Conservation (phyloP, 768 basidiomycete species). For the Suillus cothurnatus region DNA sequence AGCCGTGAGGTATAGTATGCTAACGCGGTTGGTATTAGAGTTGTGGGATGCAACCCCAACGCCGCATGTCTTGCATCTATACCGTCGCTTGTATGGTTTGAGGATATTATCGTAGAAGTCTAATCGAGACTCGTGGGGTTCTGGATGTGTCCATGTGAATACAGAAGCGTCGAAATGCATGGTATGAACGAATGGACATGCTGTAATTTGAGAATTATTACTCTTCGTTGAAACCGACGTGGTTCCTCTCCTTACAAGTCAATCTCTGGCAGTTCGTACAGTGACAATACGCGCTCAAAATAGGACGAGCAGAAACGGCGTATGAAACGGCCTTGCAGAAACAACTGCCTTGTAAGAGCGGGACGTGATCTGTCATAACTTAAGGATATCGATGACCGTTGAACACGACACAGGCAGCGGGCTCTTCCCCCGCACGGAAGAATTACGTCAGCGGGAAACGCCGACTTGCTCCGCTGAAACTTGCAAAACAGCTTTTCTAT, state of each 20-base stretch:
- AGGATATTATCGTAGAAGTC: constrained; percentile 49
- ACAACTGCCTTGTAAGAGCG: constrained; percentile 51
- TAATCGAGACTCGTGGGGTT: constrained; percentile 36
- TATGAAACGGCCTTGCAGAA: constrained; percentile 59
- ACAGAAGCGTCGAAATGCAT: constrained; percentile 52
- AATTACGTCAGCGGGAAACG: constrained; percentile 33
- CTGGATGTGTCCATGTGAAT: constrained; percentile 57
- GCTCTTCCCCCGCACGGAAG: background rate
- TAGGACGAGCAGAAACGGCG: constrained; percentile 46
- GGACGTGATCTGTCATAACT: background rate
- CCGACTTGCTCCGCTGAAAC: constrained; percentile 31
- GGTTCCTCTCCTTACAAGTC: constrained; percentile 41
- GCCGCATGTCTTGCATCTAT: constrained; percentile 66
- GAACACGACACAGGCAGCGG: too few species aligned
- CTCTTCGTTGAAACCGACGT: constrained; percentile 6
- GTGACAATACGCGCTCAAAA: constrained; percentile 66
- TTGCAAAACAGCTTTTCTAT: constrained; percentile 14
- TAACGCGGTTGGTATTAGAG: constrained; percentile 47
- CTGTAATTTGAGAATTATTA: constrained; percentile 33
- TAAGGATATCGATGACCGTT: background rate
- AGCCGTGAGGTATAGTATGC: too few species aligned
- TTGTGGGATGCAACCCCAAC: constrained; percentile 55
- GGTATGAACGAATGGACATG: constrained; percentile 63
- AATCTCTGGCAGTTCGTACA: constrained; percentile 70
- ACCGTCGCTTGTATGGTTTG: constrained; percentile 64